These are phyloP conservation scores for Cenchrus americanus DNA, from an alignment of 176 grass and related monocot genomes.

Conservation along the genomic window DNA sequence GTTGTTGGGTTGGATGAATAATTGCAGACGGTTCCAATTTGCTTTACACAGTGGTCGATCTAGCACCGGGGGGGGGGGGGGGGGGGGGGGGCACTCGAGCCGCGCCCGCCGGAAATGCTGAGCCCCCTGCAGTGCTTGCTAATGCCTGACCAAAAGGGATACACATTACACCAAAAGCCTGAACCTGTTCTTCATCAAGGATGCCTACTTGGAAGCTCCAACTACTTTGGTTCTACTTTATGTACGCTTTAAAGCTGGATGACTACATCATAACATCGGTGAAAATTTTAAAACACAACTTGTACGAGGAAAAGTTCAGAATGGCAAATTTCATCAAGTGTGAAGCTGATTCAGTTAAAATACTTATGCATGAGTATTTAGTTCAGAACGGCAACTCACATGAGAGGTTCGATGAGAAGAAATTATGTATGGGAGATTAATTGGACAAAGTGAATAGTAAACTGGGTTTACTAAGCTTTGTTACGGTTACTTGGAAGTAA, in stretches of 20 bases:
- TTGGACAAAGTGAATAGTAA: neutral
- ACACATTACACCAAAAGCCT: neutral
- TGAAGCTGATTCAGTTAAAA: neutral
- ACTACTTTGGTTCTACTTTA: neutral
- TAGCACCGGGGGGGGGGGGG: too few species aligned
- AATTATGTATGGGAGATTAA: neutral
- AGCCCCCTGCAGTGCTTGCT: too few species aligned
- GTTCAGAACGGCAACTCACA: too few species aligned
- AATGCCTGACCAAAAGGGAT: conserved; percentile 11
- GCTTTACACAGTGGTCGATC: too few species aligned
- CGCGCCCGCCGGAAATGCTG: too few species aligned
- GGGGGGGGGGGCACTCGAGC: too few species aligned
- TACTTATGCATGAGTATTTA: neutral
- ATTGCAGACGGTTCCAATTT: neutral
- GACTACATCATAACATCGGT: neutral
- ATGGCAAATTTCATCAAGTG: too few species aligned
- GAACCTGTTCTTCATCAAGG: neutral
- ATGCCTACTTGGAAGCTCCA: conserved; percentile 2
- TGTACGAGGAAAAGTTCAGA: too few species aligned
- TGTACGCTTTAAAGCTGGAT: neutral
- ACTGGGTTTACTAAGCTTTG: too few species aligned
- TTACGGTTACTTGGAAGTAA: too few species aligned
- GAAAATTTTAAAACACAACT: neutral
- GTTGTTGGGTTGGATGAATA: neutral
- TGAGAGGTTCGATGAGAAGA: neutral